Evolutionary conservation across 2,329 filamentous ascomycete species (phyloP), one percentile per base, ranked within the genome.

Genomic region (Zasmidium citrigriseum): DNA sequence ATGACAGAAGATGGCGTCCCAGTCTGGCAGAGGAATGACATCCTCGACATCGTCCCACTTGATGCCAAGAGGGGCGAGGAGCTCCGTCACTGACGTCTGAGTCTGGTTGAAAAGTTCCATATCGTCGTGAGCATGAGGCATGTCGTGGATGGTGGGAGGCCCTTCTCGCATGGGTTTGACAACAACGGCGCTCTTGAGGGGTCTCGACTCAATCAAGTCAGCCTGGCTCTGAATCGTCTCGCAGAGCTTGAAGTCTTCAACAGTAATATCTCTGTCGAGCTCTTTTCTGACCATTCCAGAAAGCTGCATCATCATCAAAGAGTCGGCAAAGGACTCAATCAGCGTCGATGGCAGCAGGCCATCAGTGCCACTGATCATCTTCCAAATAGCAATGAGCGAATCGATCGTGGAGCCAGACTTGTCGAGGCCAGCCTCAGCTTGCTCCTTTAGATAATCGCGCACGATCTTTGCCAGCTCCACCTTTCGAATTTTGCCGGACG

Each of bases 401-500:
- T 72, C 68, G 3, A 72, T 59, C 20, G 68, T 70, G 4, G 67
- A 64, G 3, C 67, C 68, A 41, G 59, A 64, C 24, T 64, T 67
- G 58, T 69, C 66, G 7, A 70, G 60, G 11, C 61, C 64, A 22
- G 57, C 61, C 45, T 66, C 57, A 49, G 68, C 50, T 60, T 67
- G 60, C 23, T 62, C 63, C 55, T 68, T 63, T 50, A 68, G 59
- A 55, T 70, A 70, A 27, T 70, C 64, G 11, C 64, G 62, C 2
- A 73, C 71, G 18, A 54, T 48, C 34, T 60, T 59, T 24, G 64
- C 72, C 22, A 82, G 64, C 9, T 75, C 63, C 1, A 73, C 71
- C 54, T 79, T 80, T 58, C 76, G 75, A 3, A 79, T 71, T 58
- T 82, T 82, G 1, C 78, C 78, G 11, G 78, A 73, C 1, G 75